Conservation (phyloP, 441 rosid species). For the Gossypium lobatum region DNA sequence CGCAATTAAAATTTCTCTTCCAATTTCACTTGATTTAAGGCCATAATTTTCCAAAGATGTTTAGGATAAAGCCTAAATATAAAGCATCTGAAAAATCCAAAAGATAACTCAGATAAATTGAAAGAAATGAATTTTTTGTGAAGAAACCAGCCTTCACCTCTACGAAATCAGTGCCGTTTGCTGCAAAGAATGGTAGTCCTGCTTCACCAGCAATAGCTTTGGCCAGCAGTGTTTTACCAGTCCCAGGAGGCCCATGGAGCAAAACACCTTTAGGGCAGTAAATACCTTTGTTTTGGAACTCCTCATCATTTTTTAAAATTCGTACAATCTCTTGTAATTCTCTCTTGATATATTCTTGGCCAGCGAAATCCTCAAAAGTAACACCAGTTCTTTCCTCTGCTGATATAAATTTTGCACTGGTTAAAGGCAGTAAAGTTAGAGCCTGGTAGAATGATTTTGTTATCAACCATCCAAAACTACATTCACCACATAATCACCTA, state of each 20-base stretch:
- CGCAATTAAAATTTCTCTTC: neutral
- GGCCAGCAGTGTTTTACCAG: constrained; percentile 93
- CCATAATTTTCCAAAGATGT: neutral
- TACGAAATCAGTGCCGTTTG: constrained; percentile 95
- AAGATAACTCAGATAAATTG: neutral
- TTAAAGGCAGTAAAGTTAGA: constrained; percentile 23
- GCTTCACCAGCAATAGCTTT: constrained; percentile 99
- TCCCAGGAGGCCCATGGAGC: constrained; percentile 98
- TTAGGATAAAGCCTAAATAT: constrained; percentile 3
- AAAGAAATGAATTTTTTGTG: neutral
- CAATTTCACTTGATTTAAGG: neutral
- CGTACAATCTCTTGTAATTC: constrained; percentile 90
- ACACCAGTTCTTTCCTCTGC: constrained; percentile 95
- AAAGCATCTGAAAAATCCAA: neutral
- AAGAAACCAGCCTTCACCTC: constrained; percentile 49
- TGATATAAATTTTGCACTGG: constrained; percentile 89
- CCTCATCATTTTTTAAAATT: constrained; percentile 84
- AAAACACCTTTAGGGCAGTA: constrained; percentile 98
- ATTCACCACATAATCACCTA: constrained; percentile 5
- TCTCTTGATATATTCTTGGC: constrained; percentile 91
- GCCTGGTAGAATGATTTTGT: constrained; percentile 3
- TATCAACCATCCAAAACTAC: neutral
- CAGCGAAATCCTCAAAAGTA: constrained; percentile 96
- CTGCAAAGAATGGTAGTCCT: constrained; percentile 94
- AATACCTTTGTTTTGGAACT: constrained; percentile 83